These are phyloP conservation scores for Lumnitzera racemosa DNA, from an alignment of 345 rosid genomes.

Conservation along the genomic window DNA sequence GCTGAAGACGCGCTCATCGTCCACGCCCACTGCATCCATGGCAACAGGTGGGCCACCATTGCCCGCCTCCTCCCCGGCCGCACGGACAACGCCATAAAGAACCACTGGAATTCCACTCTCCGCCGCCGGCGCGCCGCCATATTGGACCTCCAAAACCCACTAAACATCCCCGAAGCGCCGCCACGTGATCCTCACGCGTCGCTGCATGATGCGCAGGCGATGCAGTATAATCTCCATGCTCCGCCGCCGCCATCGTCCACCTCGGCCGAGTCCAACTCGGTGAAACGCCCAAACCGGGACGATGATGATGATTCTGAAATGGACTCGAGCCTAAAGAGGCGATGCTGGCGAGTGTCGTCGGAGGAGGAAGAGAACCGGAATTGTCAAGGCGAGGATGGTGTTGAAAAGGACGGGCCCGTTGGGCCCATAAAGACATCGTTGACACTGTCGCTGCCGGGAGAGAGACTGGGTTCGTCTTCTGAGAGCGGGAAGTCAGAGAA, in stretches of 20 bases:
- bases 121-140: conserved; percentile 21
- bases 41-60: conserved; percentile 68
- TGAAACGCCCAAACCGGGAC: conserved; percentile 15
- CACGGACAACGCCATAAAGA: conserved; percentile 61
- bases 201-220: no score
- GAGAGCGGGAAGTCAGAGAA: conserved; percentile 6
- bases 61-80: conserved; percentile 57
- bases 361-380: conserved; percentile 14
- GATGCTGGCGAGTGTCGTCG: conserved; percentile 10
- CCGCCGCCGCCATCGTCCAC: conserved; percentile 16
- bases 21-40: conserved; percentile 44
- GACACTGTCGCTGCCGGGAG: conserved; percentile 45
- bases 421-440: conserved; percentile 24
- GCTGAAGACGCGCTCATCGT: conserved; percentile 44
- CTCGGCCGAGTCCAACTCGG: conserved; percentile 28
- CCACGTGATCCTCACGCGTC: no score
- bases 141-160: conserved; percentile 7
- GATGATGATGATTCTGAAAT: conserved; percentile 14
- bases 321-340: conserved; percentile 25
- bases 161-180: neutral
- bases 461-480: conserved; percentile 2
- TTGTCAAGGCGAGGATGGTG: neutral
- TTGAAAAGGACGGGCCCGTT: neutral
- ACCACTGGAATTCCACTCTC: conserved; percentile 66
- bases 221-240: neutral